A percentile compares a stretch with the other conserved stretches of the same genome.
Evolutionary conservation across 345 rosid genomes (phyloP).

Genomic region (Carallia brachiata): DNA sequence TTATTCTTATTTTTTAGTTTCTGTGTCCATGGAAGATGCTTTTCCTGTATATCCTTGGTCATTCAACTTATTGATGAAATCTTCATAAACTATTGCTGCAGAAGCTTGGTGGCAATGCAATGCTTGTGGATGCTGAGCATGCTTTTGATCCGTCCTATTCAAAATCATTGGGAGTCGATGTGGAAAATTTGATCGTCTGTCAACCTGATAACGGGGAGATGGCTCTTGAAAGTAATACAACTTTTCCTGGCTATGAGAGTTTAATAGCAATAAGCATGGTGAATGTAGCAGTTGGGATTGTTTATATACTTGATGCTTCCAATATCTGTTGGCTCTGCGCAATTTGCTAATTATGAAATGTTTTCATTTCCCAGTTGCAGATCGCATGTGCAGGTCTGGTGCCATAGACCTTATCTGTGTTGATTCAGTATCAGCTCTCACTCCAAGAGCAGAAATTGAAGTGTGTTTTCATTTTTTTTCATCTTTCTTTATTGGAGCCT

Average conservation of each 20-base stretch:
- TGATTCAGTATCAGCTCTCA: slow-evolving; percentile 97
- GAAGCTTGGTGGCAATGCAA: slow-evolving; percentile 95
- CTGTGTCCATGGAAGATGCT: slow-evolving; percentile 10
- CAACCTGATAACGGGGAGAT: slow-evolving; percentile 96
- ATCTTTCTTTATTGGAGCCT: background rate
- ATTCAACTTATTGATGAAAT: background rate
- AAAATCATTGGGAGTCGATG: slow-evolving; percentile 88
- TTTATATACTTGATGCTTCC: background rate
- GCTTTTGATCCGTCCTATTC: slow-evolving; percentile 98
- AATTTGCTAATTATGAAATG: slow-evolving; percentile 24
- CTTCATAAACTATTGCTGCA: slow-evolving; percentile 36
- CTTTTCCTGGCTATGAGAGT: slow-evolving; percentile 2
- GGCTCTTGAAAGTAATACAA: slow-evolving; percentile 79
- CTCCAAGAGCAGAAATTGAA: slow-evolving; percentile 98
- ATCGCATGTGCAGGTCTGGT: slow-evolving; percentile 98
- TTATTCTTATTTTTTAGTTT: slow-evolving; percentile 10
- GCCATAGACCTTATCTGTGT: slow-evolving; percentile 91
- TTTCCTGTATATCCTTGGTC: background rate
- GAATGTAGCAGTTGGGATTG: background rate
- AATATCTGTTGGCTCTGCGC: background rate
- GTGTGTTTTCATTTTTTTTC: slow-evolving; percentile 33
- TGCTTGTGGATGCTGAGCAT: slow-evolving; percentile 99
- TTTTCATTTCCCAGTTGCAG: slow-evolving; percentile 63
- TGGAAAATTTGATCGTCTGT: slow-evolving; percentile 84
- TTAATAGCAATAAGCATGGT: slow-evolving; percentile 8